Conservation (phyloP, 2,329 filamentous ascomycete species). For the Aureobasidium sp. region DNA sequence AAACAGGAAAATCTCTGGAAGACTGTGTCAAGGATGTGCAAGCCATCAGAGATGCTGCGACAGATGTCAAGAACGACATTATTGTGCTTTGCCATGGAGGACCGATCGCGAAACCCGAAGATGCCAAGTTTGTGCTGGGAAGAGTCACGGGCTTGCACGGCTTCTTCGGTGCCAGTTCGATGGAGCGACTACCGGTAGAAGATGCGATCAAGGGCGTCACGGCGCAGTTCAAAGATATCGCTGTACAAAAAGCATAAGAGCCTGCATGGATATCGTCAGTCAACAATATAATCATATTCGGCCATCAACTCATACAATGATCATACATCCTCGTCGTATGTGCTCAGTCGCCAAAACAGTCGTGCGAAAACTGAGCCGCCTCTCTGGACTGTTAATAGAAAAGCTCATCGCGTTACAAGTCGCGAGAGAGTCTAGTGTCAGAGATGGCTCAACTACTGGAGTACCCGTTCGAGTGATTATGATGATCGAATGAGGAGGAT, state of each 20-base stretch:
- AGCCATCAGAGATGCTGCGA: constrained; percentile 68
- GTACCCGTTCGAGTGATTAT: too few species aligned
- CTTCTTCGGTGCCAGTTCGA: constrained; percentile 75
- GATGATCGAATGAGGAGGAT: not conserved
- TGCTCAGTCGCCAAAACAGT: too few species aligned
- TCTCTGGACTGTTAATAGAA: too few species aligned
- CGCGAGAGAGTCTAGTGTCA: too few species aligned
- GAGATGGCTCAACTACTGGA: too few species aligned
- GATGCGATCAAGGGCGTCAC: constrained; percentile 68
- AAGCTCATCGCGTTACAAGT: too few species aligned
- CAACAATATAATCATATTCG: not conserved
- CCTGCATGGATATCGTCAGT: too few species aligned
- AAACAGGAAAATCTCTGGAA: constrained; percentile 67
- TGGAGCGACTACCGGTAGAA: constrained; percentile 76
- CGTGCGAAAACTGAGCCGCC: too few species aligned
- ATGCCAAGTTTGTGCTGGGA: constrained; percentile 69
- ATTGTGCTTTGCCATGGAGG: constrained; percentile 78
- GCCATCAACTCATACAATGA: too few species aligned
- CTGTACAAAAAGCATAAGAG: constrained; percentile 17
- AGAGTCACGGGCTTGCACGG: constrained; percentile 72
- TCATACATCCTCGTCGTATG: too few species aligned
- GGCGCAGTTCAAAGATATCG: constrained; percentile 54
- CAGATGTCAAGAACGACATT: constrained; percentile 60
- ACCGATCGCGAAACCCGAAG: constrained; percentile 69
- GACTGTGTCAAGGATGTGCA: constrained; percentile 70